phyloP scores from a whole-genome alignment of 1,284 basidiomycete genomes.

The Serendipita sp. region DNA sequence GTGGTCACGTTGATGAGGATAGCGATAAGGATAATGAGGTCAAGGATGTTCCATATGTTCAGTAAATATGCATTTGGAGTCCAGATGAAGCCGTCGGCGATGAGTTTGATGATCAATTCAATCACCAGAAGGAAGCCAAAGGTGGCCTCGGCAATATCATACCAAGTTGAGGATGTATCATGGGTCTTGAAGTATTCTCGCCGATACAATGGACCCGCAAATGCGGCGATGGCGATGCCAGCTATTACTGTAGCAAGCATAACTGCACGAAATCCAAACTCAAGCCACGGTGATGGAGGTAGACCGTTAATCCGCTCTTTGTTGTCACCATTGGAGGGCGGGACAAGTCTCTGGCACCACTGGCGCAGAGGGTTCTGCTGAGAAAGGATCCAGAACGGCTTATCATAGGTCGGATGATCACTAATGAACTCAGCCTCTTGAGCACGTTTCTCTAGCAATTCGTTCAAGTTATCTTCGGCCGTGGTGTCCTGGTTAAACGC shows the following conservation, averaged over 20 bases:
- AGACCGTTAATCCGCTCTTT: constrained; percentile 65
- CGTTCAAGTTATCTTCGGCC: constrained; percentile 43
- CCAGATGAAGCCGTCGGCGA: constrained; percentile 87
- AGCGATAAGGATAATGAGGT: constrained; percentile 76
- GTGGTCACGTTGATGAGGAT: constrained; percentile 73
- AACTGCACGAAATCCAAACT: constrained; percentile 61
- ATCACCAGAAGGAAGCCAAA: constrained; percentile 67
- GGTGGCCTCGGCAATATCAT: constrained; percentile 66
- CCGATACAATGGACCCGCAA: constrained; percentile 81
- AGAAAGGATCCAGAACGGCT: constrained; percentile 79
- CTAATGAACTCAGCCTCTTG: constrained; percentile 80
- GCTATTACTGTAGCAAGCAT: constrained; percentile 70
- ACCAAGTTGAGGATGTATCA: constrained; percentile 66
- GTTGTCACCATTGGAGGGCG: constrained; percentile 55
- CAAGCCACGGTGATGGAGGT: constrained; percentile 49
- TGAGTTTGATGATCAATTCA: constrained; percentile 82
- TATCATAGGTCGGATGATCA: constrained; percentile 82
- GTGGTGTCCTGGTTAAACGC: constrained; percentile 39
- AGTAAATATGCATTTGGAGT: constrained; percentile 89
- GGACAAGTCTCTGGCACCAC: constrained; percentile 74
- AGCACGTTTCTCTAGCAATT: constrained; percentile 59
- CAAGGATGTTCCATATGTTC: constrained; percentile 86
- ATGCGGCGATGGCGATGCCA: constrained; percentile 70
- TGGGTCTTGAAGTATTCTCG: constrained; percentile 52
- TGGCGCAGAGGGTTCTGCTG: constrained; percentile 66